A percentile compares a stretch with the other conserved stretches of the same genome.
phyloP scores from a whole-genome alignment of 306 rosid species.

The Castanea crenata region DNA sequence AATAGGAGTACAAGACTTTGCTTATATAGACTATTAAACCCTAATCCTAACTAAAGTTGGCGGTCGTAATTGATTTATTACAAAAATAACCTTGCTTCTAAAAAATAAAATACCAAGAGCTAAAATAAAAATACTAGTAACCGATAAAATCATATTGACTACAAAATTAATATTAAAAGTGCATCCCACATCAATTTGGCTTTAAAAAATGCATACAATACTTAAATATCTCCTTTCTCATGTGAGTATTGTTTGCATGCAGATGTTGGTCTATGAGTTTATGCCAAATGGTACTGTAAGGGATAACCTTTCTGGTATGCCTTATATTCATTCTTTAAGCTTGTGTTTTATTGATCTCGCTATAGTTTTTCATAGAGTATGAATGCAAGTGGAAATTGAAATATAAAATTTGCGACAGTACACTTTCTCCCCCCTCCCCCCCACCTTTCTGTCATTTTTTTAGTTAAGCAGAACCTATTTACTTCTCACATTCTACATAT shows the following conservation, averaged over 20 bases:
- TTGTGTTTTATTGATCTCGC: slow-evolving; percentile 10
- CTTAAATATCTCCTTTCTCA: neutral
- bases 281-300: slow-evolving; percentile 84
- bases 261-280: slow-evolving; percentile 95
- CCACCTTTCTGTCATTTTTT: neutral
- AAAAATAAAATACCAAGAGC: no score
- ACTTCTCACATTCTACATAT: neutral
- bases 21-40: no score
- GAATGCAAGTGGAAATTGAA: neutral
- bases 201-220: neutral
- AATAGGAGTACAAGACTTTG: no score
- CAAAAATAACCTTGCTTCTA: no score
- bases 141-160: no score
- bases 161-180: no score
- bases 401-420: neutral
- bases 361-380: neutral
- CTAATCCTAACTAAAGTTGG: no score
- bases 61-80: no score
- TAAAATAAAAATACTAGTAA: no score
- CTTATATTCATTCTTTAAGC: slow-evolving; percentile 1
- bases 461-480: neutral
- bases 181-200: no score
- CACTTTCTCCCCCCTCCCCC: neutral
- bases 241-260: slow-evolving; percentile 38
- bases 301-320: slow-evolving; percentile 87